Evolutionary conservation across 345 rosid genomes (phyloP), one percentile per base, ranked within the genome.

Genomic region (Diplotaxis tenuifolia): DNA sequence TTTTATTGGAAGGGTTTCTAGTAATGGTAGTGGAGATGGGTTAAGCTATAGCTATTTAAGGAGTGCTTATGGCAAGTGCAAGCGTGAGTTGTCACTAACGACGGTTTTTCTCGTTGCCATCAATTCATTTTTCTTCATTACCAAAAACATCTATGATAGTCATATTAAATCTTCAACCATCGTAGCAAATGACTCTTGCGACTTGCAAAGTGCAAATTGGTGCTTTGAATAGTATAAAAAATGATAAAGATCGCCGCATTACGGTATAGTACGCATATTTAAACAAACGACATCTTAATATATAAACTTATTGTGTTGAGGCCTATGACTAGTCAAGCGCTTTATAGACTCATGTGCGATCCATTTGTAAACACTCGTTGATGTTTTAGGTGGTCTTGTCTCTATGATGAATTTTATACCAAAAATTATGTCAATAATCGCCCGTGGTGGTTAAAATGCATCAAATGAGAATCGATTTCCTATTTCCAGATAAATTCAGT

Each of bases 311-410:
- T 68, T 28, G 22, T 64, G 56, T 50, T 70, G 50, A 47, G 52
- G 79, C 34, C 75, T 69, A 62, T 34, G 32, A 63, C 65, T 70
- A 21, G 70, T 19, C 55, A 65, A 65, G 45, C 7, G 53, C 67
- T 45, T 50, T 70, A 16, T 70, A 76, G 75, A 64, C 75, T 76
- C 80, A 76, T 76, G 75, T 76, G 80, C 75, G 8, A 49, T 71
- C 67, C 72, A 76, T 65, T 64, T 65, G 3, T 10, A 15, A 42
- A 14, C 61, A 49, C 53, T 58, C 21, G 45, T 6, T 68, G 69
- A 68, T 68, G 61, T 62, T 47, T 49, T 76, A 64, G 72, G 75
- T 65, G 67, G 72, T 49, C 10, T 69, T 75, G 74, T 75, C 66
- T 54, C 31, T 28, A 25, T 9, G 22, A 64, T 20, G 16, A 6